These are phyloP conservation scores for Schizochytrium sp. DNA, from an alignment of 108 stramenopile species.

Conservation along the genomic window DNA sequence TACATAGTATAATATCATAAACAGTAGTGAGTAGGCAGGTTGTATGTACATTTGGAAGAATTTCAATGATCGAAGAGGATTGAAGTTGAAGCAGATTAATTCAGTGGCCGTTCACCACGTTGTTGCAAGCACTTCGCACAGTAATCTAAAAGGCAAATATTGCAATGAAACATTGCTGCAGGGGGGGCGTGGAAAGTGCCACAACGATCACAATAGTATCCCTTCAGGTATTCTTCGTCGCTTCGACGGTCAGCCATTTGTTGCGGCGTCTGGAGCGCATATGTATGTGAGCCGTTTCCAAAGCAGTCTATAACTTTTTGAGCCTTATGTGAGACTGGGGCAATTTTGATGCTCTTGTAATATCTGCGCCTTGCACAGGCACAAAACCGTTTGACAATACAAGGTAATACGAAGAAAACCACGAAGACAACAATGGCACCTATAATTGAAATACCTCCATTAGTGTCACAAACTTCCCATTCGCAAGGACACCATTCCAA, in stretches of 20 bases:
- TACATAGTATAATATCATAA: no score
- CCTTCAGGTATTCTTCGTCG: not conserved
- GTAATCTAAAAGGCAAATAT: slow-evolving; percentile 23
- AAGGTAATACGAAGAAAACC: no score
- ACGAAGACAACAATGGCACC: no score
- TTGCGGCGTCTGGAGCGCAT: not conserved
- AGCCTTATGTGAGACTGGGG: no score
- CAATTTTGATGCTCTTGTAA: no score
- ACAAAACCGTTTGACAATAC: no score
- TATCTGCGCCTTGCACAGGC: no score
- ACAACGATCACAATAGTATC: slow-evolving; percentile 10
- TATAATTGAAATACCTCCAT: not conserved
- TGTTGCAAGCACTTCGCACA: not conserved
- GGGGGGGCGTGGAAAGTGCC: not conserved
- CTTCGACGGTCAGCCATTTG: not conserved
- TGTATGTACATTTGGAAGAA: no score
- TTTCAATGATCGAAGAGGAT: no score
- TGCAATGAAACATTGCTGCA: not conserved
- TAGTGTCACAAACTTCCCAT: slow-evolving; percentile 6
- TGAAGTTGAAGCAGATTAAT: no score
- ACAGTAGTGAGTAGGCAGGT: no score
- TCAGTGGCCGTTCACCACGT: not conserved
- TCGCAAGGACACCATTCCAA: not conserved
- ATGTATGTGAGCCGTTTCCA: not conserved
- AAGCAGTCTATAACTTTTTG: not conserved